Evolutionary conservation across 495 filamentous ascomycete genomes (phyloP), one percentile per base, ranked within the genome.

Genomic region (Tuber borchii): DNA sequence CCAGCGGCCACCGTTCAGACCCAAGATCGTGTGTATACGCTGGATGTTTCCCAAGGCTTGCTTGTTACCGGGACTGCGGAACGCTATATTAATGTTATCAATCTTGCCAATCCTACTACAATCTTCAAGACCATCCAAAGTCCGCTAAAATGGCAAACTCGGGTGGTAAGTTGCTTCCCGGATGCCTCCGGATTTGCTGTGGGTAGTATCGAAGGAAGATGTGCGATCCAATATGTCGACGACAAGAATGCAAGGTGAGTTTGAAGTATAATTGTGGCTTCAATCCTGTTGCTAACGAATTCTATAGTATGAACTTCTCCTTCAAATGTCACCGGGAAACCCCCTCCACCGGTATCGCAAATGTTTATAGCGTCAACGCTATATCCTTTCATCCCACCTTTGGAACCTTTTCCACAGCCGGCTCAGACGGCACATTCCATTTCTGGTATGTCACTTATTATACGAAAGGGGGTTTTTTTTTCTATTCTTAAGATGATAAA

Each of bases 281-380:
- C 39, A 51, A 20, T 65, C 51, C 8, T 46, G 45, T 65, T 68
- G 40, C 14, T 76, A 12, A 73, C 42, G 3, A 40, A 34, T 31
- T 43, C 81, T 37, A 61, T 76, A 90, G 88, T 80, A 90, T 89
- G 75, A 96, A 96, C 84, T 95, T 97, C 86, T 92, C 90, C 43
- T 97, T 97, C 88, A 96, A 96, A 85, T 97, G 94, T 84, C 94
- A 97, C 82, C 93, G 94, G 42, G 90, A 95, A 81, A 88, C 89
- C 10, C 88, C 90, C 2, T 89, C 91, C 78, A 84, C 90, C 78
- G 78, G 78, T 1, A 68, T 79, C 46, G 90, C 89, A 76, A 94
- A 96, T 82, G 93, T 97, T 78, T 97, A 90, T 86, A 81, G 92
- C 17, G 93, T 97, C 80, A 97, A 97, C 84, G 88, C 91, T 77